Evolutionary conservation across 768 basidiomycete genomes (phyloP), one percentile per base, ranked within the genome.

Genomic region (Leccinum uliginosum): DNA sequence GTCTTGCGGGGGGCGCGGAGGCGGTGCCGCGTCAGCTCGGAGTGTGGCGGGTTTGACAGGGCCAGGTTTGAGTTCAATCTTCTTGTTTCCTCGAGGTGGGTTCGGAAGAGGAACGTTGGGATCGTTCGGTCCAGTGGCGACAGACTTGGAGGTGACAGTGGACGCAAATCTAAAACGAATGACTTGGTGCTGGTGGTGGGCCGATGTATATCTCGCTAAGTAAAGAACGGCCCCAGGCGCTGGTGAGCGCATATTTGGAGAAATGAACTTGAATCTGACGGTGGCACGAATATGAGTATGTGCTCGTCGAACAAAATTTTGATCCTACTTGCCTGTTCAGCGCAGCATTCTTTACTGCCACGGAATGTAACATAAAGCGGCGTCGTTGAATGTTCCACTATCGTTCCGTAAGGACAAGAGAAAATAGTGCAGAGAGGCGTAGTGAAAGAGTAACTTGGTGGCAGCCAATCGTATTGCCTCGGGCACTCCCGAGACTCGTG

Each of bases 11-110:
- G 48, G 62, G 15, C 23, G 47, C 11, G 59, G 67, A 48, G 53
- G 65, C 32, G 56, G 63, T 27, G 49, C 50, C 43, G 61, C 43
- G 44, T 67, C 62, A 19, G n/a, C 19, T 19, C 60, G 65, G 24
- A 71, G 60, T 12, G 72, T 55, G 46, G 71, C 64, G 0, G 73
- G 74, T 57, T 82, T 84, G 50, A 86, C 72, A 26, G 87, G 88
- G 2, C 74, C 83, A 1, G 88, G 88, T 23, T 83, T 80, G 15
- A 88, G 74, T 57, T 86, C 83, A 50, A 87, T 72, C 68, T 83
- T 80, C 46, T 67, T 70, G 58, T 75, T 78, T 55, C 75, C 78
- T 6, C 68, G 65, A 53, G 68, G 53, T 58, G 56, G 55, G 57
- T 52, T 60, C 40, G 73, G 53, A 51, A 71, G 65, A 43, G 66